Percentiles rank a stretch among this genome's conserved stretches.
phyloP scores from a whole-genome alignment of 1,284 basidiomycete genomes.

The Sporisorium sorghi region DNA sequence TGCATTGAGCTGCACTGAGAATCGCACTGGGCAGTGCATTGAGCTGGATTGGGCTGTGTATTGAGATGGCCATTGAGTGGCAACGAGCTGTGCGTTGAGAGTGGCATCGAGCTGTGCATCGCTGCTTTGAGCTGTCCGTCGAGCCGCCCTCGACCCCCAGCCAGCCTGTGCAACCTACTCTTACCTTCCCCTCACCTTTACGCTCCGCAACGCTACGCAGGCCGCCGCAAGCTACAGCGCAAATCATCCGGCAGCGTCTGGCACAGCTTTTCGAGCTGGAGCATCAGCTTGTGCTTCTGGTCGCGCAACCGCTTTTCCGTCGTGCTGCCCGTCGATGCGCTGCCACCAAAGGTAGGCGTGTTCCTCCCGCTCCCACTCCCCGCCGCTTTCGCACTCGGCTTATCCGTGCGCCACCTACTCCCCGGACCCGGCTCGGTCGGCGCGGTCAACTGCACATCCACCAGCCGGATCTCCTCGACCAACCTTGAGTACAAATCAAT shows the following conservation, averaged over 20 bases:
- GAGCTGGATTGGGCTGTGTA: no score
- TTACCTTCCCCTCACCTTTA: no score
- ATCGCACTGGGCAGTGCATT: no score
- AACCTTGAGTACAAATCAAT: constrained; percentile 60
- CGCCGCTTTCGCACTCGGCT: not conserved
- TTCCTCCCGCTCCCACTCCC: constrained; percentile 18
- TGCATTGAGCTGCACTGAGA: no score
- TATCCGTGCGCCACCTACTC: constrained; percentile 54
- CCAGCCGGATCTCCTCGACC: constrained; percentile 55
- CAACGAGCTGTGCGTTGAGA: no score
- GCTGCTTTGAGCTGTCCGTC: no score
- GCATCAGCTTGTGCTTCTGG: constrained; percentile 41
- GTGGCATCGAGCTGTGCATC: no score
- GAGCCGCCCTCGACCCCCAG: no score
- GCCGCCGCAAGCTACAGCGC: constrained; percentile 27
- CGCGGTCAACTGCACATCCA: constrained; percentile 48
- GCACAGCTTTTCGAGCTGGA: constrained; percentile 49
- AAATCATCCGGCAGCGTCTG: constrained; percentile 58
- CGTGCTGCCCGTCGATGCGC: constrained; percentile 11
- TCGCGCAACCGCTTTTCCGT: constrained; percentile 49
- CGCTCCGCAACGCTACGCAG: no score
- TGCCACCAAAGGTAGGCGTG: constrained; percentile 4
- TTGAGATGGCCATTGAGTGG: no score
- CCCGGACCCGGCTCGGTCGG: constrained; percentile 53
- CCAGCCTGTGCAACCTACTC: no score